phyloP scores from a whole-genome alignment of 371 early-diverging fungal species.

The Mucor velutinosus region DNA sequence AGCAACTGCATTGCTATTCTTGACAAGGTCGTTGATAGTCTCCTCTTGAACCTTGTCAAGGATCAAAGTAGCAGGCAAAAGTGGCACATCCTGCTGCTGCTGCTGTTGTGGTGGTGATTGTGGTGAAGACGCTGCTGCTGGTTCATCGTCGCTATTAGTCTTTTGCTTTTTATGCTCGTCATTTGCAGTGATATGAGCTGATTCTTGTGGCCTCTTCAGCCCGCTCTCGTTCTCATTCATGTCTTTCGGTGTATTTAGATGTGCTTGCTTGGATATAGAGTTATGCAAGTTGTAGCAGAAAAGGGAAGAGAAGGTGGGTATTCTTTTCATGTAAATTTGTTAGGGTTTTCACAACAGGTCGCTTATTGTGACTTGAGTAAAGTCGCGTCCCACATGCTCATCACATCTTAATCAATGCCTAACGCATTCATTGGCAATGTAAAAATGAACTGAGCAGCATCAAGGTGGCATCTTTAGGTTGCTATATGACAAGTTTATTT shows the following conservation, averaged over 20 bases:
- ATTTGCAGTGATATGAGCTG: not conserved
- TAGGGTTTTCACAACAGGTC: not conserved
- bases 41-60: constrained; percentile 16
- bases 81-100: not conserved
- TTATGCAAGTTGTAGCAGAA: not conserved
- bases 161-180: constrained; percentile 13
- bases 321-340: not conserved
- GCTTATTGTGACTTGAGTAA: not conserved
- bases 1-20: not conserved
- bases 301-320: constrained; percentile 1
- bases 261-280: not conserved
- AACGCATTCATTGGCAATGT: no score
- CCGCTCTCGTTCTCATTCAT: constrained; percentile 21
- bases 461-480: no score
- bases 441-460: no score
- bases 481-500: no score
- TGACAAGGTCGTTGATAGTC: constrained; percentile 13
- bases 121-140: not conserved
- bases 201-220: constrained; percentile 7
- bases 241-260: not conserved
- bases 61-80: constrained; percentile 1
- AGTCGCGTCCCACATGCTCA: not conserved
- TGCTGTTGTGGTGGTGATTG: not conserved
- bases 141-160: constrained; percentile 1
- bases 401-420: not conserved